Evolutionary conservation across 2,329 filamentous ascomycete species (phyloP).

Genomic region (Alternaria sp.): DNA sequence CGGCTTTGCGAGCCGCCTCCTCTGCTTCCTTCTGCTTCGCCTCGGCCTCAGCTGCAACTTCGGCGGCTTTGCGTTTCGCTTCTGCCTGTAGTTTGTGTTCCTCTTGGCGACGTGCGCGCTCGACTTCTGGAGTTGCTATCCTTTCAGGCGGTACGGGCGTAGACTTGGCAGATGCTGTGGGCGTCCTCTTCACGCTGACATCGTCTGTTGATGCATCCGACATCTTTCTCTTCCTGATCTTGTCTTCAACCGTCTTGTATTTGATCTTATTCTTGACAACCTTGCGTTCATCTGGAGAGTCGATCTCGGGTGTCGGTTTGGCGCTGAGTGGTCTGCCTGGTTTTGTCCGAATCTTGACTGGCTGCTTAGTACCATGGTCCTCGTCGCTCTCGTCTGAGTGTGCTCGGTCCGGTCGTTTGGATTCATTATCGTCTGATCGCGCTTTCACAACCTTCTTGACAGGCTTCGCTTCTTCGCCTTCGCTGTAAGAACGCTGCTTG

Average conservation of each 20-base stretch:
- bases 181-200: constrained; percentile 39
- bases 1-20: constrained; percentile 36
- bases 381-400: constrained; percentile 42
- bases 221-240: constrained; percentile 38
- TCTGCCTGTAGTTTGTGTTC: constrained; percentile 40
- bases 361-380: constrained; percentile 30
- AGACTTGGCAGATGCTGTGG: constrained; percentile 43
- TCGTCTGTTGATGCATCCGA: constrained; percentile 43
- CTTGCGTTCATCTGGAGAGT: constrained; percentile 46
- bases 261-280: constrained; percentile 40
- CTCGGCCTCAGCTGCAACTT: constrained; percentile 32
- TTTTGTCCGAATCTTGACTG: constrained; percentile 36
- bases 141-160: constrained; percentile 45
- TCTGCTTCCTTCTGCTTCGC: constrained; percentile 35
- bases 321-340: constrained; percentile 30
- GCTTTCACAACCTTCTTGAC: constrained; percentile 41
- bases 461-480: constrained; percentile 42
- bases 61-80: constrained; percentile 30
- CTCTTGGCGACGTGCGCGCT: constrained; percentile 45
- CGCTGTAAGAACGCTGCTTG: constrained; percentile 43
- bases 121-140: constrained; percentile 39
- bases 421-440: constrained; percentile 39
- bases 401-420: constrained; percentile 30
- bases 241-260: constrained; percentile 41
- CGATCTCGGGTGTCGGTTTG: constrained; percentile 43